Conservation (phyloP, 1,284 basidiomycete genomes). For the Pisolithus thermaeus region DNA sequence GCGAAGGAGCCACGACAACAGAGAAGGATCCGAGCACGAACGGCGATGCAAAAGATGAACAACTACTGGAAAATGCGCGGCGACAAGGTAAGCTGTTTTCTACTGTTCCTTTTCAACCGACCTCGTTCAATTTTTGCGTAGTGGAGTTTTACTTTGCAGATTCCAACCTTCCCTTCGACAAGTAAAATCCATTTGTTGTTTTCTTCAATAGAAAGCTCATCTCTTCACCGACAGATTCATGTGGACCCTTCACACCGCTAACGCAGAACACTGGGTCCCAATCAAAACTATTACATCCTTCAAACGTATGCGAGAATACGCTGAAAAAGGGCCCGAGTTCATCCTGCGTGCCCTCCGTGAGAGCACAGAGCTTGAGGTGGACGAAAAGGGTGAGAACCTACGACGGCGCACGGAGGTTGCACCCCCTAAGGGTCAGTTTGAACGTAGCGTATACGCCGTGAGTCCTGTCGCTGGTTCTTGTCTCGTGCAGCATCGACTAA, state of each 20-base stretch:
- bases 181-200: constrained; percentile 38
- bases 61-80: constrained; percentile 17
- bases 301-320: constrained; percentile 89
- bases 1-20: neutral
- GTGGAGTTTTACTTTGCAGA: constrained; percentile 99
- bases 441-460: constrained; percentile 81
- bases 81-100: constrained; percentile 18
- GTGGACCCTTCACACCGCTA: constrained; percentile 81
- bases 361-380: constrained; percentile 71
- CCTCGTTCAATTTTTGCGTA: constrained; percentile 26
- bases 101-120: neutral
- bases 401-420: constrained; percentile 68
- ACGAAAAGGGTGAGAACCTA: constrained; percentile 69
- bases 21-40: neutral
- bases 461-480: constrained; percentile 27
- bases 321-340: constrained; percentile 55
- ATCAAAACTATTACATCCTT: constrained; percentile 87
- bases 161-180: constrained; percentile 95
- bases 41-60: constrained; percentile 9
- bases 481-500: neutral
- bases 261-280: constrained; percentile 86
- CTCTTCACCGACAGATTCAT: constrained; percentile 68
- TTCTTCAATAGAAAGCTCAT: neutral
- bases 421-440: constrained; percentile 70
- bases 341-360: constrained; percentile 60